Conservation (phyloP, 169 alveolate species). For the Plasmodium malariae region DNA sequence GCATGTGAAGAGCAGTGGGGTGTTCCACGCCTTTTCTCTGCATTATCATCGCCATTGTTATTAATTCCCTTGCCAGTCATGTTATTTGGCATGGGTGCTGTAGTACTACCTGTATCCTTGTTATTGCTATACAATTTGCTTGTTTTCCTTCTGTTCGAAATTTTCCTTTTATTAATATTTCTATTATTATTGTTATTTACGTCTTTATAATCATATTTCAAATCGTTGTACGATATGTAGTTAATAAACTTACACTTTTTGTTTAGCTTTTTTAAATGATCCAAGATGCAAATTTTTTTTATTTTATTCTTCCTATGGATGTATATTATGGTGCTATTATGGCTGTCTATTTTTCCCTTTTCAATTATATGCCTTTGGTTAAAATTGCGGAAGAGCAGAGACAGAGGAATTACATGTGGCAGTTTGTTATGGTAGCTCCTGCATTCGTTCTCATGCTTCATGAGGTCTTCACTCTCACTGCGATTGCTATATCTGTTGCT, state of each 20-base stretch:
- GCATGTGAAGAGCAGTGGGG: too few species aligned
- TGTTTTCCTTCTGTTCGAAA: not conserved
- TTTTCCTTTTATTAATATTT: not conserved
- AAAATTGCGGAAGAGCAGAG: slow-evolving; percentile 28
- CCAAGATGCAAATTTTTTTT: slow-evolving; percentile 46
- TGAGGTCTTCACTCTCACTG: not conserved
- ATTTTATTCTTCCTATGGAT: slow-evolving; percentile 53
- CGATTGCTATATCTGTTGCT: too few species aligned
- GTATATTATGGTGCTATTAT: slow-evolving; percentile 43
- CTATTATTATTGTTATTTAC: not conserved
- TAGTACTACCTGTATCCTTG: not conserved
- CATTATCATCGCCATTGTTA: not conserved
- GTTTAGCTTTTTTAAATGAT: slow-evolving; percentile 50
- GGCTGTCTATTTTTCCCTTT: slow-evolving; percentile 25
- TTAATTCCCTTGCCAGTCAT: too few species aligned
- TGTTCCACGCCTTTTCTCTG: not conserved
- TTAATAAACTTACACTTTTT: slow-evolving; percentile 54
- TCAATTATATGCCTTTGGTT: slow-evolving; percentile 33
- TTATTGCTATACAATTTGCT: not conserved
- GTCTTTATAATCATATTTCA: not conserved
- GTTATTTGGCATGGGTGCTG: not conserved
- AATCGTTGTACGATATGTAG: slow-evolving; percentile 38
- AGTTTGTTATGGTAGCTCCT: slow-evolving; percentile 31
- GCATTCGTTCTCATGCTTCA: not conserved
- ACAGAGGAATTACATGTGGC: slow-evolving; percentile 44